These are phyloP conservation scores for Cordyceps javanica DNA, from an alignment of 2,329 filamentous ascomycete species.

Conservation along the genomic window DNA sequence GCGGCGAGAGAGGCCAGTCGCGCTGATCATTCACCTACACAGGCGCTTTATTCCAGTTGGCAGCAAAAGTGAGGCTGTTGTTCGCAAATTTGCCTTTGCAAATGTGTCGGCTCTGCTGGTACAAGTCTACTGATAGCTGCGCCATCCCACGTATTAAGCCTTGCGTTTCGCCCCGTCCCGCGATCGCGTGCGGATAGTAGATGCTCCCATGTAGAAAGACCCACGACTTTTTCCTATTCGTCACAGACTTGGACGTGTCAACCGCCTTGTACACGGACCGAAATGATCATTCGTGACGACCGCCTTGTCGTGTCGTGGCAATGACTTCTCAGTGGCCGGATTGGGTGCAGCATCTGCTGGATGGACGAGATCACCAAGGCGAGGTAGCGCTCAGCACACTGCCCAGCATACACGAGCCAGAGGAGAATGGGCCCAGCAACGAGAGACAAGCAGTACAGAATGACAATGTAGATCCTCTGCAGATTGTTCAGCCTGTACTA, in stretches of 20 bases:
- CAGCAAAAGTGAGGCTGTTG: not conserved
- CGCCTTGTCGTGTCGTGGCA: not conserved
- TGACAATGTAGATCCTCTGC: not conserved
- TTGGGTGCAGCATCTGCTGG: not conserved
- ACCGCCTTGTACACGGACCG: too few relatives aligned
- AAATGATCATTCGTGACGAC: not conserved
- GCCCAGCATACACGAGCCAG: not conserved
- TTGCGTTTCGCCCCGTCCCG: not conserved
- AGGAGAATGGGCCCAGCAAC: not conserved
- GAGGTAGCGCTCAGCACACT: not conserved
- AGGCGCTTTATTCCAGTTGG: not conserved
- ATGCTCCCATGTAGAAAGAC: not conserved
- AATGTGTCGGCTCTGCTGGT: too few relatives aligned
- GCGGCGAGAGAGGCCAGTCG: not conserved
- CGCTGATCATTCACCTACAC: not conserved
- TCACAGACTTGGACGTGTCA: not conserved
- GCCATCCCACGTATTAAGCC: not conserved
- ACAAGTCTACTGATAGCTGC: too few relatives aligned
- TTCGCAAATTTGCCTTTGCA: not conserved
- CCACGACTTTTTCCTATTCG: not conserved
- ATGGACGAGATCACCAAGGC: not conserved
- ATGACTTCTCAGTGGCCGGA: slow-evolving; percentile 3
- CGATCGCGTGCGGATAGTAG: not conserved
- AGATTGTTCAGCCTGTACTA: not conserved
- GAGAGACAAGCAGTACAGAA: not conserved